Base-by-base conservation (phyloP, 352 stramenopile genomes). In the Phytophthora megakarya region DNA sequence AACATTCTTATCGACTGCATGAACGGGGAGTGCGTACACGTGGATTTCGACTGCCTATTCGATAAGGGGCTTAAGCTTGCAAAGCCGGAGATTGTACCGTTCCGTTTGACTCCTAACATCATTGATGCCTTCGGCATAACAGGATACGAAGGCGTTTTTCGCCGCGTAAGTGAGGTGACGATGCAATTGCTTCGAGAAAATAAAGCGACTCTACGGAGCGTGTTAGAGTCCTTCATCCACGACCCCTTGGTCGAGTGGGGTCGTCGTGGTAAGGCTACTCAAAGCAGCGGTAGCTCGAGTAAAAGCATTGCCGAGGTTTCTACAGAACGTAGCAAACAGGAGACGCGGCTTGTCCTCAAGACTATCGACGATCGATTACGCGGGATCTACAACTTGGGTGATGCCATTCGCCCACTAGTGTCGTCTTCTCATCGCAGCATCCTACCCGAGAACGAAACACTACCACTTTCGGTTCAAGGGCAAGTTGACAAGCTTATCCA, bases 41-140 rank as follows among this genome's bases (percentile, higher is more conserved):
- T 99, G 46, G 98, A 99, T 74, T 99, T 99, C 80, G 96, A 99
- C 73, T 99, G 98, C 67, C 89, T 99, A 46, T 99, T 99, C 72
- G 98, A 99, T 76, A 99, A 99, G 70, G 98, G 97, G 6, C 80
- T 99, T 5, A 90, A 94, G 63, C 80, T 99, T 11, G 84, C 88
- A 12, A 91, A 90, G 43, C 98, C 97, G 4, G 97, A 99, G 80
- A 96, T 99, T 46, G 98, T 99, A 39, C 98, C 98, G 1, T 99
- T 99, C 68, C 95, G 98, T n/a, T 84, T 99, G 23, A 99, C 98
- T 10, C 93, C 97, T 0, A 99, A 99, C 66, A 99, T 99, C 72
- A 88, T 99, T 54, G 98, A 99, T 71, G 97, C 95, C n/a, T 99
- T 99, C 71, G 98, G 98, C 6, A 94, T 99, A 43, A 98, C 84